phyloP scores from a whole-genome alignment of 768 basidiomycete species.

The Mycena maculata region DNA sequence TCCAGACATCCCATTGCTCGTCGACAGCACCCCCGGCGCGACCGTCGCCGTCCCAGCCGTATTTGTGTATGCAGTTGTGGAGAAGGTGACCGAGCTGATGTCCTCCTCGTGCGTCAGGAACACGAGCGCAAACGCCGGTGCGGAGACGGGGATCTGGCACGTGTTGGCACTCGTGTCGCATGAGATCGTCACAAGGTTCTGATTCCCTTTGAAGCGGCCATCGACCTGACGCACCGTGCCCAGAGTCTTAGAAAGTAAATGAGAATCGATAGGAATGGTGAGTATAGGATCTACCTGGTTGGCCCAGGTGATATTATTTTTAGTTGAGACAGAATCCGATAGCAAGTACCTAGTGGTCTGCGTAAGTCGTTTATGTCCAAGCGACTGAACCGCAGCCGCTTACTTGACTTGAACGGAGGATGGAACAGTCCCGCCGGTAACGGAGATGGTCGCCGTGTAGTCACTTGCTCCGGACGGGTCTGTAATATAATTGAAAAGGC shows the following conservation, averaged over 20 bases:
- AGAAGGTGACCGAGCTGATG: conserved; percentile 25
- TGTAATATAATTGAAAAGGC: conserved; percentile 78
- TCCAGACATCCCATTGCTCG: conserved; percentile 32
- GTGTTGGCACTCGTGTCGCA: conserved; percentile 39
- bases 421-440: conserved; percentile 59
- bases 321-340: conserved; percentile 68
- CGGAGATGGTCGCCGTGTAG: conserved; percentile 61
- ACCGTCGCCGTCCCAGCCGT: conserved; percentile 22
- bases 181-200: conserved; percentile 31
- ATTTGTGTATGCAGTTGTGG: conserved; percentile 24
- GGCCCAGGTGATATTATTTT: conserved; percentile 81
- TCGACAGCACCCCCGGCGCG: conserved; percentile 18
- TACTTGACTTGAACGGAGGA: conserved; percentile 65
- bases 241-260: conserved; percentile 18
- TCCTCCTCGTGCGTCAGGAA: conserved; percentile 34
- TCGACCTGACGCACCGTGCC: conserved; percentile 33
- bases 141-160: conserved; percentile 41
- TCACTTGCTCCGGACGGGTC: conserved; percentile 68
- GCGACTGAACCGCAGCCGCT: background rate
- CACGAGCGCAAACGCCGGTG: conserved; percentile 44
- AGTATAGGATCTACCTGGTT: conserved; percentile 65
- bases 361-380: too few relatives aligned
- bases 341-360: conserved; percentile 43
- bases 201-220: conserved; percentile 38
- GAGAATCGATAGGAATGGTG: background rate